Evolutionary conservation across 257 asterid species (phyloP), one percentile per base, ranked within the genome.

Genomic region (Cinchona pubescens): DNA sequence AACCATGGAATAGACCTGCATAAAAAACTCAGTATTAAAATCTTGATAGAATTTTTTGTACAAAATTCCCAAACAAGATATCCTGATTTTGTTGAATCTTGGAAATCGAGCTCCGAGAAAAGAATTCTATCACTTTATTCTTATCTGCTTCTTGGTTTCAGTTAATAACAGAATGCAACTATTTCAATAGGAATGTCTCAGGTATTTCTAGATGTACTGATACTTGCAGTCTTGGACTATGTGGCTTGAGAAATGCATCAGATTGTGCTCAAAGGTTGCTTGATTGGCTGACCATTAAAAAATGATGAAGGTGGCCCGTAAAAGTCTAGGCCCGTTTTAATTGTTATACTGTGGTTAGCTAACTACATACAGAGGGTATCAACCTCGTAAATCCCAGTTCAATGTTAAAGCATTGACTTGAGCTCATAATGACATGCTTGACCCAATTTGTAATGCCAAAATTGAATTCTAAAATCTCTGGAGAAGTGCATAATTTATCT

Each of bases 1-100:
- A 79, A 86, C 96, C 99, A 95, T 95, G 76, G 97, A 90, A 83
- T 85, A 95, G 38, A 91, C 96, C 99, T 95, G 82, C 45, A 75
- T 23, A 43, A 38, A 42, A 72, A 79, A 71, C 23, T 70, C 76
- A 71, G 69, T 56, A 56, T 34, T 59, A 55, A 73, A 56, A 67
- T 62, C 67, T 19, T 43, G 23, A 62, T 21, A 72, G 75, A 58
- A 38, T 25, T 16, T 61, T 25, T 37, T 25, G 25, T 49, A 68
- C 21, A 67, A 29, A 63, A 48, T 63, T 59, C 45, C 61, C 38
- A 65, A 80, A n/a, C 66, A n/a, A n/a, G 34, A 58, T 58, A 1
- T 21, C 18, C 37, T 8, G 9, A 7, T 34, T 32, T 19, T n/a
- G n/a, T n/a, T 23, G 27, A n/a, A 37, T 23, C 32, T 21, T 2